Base-by-base conservation (phyloP, 805 yeast genomes). In the Saccharomycodes ludwigii region DNA sequence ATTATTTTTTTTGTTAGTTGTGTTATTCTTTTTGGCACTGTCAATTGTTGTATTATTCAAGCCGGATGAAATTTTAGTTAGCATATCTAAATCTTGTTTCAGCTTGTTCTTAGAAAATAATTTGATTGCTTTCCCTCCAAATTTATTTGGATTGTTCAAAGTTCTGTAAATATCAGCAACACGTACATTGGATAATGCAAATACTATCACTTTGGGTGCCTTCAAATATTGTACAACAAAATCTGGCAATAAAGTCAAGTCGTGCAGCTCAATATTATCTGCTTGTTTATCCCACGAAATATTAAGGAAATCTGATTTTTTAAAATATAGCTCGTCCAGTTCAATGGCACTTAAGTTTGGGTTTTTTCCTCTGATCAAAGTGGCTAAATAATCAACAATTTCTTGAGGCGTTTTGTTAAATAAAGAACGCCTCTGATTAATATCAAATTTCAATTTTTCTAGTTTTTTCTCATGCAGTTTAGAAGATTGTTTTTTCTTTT, bases 121-220 rank as follows among this genome's bases (percentile, higher is more conserved):
- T 50, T 82, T 83, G 29, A 81, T 43, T 4, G 84, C 69, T 8
- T 71, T 66, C 24, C 60, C 34, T 44, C 65, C 49, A n/a, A n/a
- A n/a, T n/a, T n/a, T n/a, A n/a, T n/a, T n/a, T n/a, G n/a, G n/a
- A n/a, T n/a, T n/a, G 55, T 63, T 33, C 69, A 70, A 47, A 1
- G 80, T 73, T 41, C 94, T 68, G 47, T 70, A 77, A 3, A 84
- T 66, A 45, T 86, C 95, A 46, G 95, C 88, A 2, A 84, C 91
- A 42, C 96, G 66, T 16, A 84, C 60, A 8, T 94, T 91, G 0
- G 94, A 82, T 63, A 79, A 68, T 1, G 86, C 76, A 54, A 40
- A 73, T 50, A 55, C 66, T 59, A 60, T 43, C 1, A 65, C 56
- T n/a, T 55, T 44, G 15, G 57, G 56, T 18, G 66, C 56, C 41